Evolutionary conservation across 2,329 filamentous ascomycete genomes (phyloP).

Genomic region (Aspergillaceae sp.): DNA sequence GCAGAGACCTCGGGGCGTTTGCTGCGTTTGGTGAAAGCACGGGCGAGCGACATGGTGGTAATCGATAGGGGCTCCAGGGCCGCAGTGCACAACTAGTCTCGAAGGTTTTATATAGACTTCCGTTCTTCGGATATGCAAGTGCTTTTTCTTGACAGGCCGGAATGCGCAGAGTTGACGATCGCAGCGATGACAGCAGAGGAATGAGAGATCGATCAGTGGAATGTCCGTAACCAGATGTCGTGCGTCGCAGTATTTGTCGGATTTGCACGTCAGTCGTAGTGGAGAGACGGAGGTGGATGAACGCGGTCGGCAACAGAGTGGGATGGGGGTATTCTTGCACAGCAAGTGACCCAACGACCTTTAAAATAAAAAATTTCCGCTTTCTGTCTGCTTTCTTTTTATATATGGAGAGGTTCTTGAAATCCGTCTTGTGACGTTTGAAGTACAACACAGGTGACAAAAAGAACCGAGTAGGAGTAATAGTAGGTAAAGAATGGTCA

Average conservation of each 20-base stretch:
- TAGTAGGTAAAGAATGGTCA: constrained; percentile 1
- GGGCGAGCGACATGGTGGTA: constrained; percentile 30
- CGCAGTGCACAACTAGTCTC: no score
- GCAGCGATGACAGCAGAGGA: constrained; percentile 18
- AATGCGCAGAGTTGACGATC: constrained; percentile 10
- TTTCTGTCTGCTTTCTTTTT: no score
- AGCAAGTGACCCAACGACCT: constrained; percentile 17
- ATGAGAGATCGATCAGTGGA: constrained; percentile 17
- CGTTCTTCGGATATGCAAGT: no score
- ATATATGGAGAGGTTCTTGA: no score
- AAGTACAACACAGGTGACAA: no score
- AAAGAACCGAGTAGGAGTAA: constrained; percentile 1
- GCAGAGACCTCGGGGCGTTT: constrained; percentile 39
- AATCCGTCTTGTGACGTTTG: no score
- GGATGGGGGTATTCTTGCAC: constrained; percentile 20
- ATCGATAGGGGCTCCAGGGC: no score
- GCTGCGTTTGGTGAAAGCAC: constrained; percentile 42
- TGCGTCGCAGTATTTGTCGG: neutral
- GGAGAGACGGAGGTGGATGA: constrained; percentile 3
- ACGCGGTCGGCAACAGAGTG: constrained; percentile 3
- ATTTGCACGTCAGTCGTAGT: neutral
- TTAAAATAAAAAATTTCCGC: neutral
- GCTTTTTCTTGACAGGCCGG: no score
- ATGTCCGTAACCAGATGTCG: constrained; percentile 20
- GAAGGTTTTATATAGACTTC: no score